Evolutionary conservation across 495 filamentous ascomycete species (phyloP).

Genomic region (Lasiosphaeriaceae sp.): DNA sequence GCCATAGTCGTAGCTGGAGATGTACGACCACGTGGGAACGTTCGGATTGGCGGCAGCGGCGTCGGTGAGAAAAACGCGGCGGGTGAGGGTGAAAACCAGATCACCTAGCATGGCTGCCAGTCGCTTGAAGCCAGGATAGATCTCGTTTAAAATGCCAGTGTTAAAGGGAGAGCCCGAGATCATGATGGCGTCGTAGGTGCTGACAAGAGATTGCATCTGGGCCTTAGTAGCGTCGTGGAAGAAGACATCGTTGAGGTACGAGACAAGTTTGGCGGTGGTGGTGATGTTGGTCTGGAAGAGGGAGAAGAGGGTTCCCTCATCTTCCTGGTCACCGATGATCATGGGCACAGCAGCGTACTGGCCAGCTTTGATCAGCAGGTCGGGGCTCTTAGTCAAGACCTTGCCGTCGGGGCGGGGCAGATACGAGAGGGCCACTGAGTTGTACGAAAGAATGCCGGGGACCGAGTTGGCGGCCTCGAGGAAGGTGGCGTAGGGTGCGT

Average conservation of each 20-base stretch:
- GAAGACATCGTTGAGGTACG: slow-evolving; percentile 55
- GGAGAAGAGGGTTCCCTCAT: slow-evolving; percentile 57
- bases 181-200: slow-evolving; percentile 49
- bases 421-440: slow-evolving; percentile 59
- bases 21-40: slow-evolving; percentile 67
- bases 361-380: slow-evolving; percentile 43
- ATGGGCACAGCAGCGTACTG: slow-evolving; percentile 56
- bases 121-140: slow-evolving; percentile 73
- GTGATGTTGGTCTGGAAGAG: slow-evolving; percentile 63
- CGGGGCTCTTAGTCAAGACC: slow-evolving; percentile 52
- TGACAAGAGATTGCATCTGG: slow-evolving; percentile 50
- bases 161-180: slow-evolving; percentile 61
- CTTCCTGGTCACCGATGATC: slow-evolving; percentile 58
- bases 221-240: slow-evolving; percentile 47
- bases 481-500: slow-evolving; percentile 54
- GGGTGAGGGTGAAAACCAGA: slow-evolving; percentile 59
- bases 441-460: slow-evolving; percentile 59
- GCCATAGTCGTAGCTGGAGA: slow-evolving; percentile 62
- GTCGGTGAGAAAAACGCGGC: slow-evolving; percentile 52
- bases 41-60: slow-evolving; percentile 42
- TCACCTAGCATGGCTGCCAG: slow-evolving; percentile 73
- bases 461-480: slow-evolving; percentile 65
- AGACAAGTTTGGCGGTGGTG: slow-evolving; percentile 49
- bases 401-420: slow-evolving; percentile 62
- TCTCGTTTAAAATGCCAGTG: slow-evolving; percentile 57